A percentile compares a stretch with the other conserved stretches of the same genome.
These are phyloP conservation scores for Chaetomiaceae sp. DNA, from an alignment of 2,329 filamentous ascomycete genomes.

Conservation along the genomic window DNA sequence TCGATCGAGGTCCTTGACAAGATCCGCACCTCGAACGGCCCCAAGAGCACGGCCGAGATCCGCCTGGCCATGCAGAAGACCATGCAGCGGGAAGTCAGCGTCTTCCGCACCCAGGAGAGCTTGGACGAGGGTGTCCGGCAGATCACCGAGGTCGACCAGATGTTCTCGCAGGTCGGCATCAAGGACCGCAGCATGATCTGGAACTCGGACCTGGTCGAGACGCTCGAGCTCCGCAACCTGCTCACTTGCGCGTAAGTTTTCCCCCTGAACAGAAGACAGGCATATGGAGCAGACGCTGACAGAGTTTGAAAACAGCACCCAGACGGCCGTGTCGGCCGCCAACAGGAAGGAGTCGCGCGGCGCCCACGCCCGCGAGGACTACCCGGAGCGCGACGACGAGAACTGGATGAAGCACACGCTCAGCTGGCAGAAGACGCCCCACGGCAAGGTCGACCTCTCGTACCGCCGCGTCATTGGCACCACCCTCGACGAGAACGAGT, in stretches of 20 bases:
- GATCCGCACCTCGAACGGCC: constrained; percentile 75
- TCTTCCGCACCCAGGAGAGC: constrained; percentile 92
- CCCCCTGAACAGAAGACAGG: not conserved
- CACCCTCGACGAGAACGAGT: constrained; percentile 92
- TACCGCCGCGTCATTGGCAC: constrained; percentile 79
- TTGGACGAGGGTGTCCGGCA: constrained; percentile 89
- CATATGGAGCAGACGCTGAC: constrained; percentile 18
- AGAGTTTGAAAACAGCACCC: constrained; percentile 51
- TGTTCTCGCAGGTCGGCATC: constrained; percentile 79
- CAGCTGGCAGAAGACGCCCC: constrained; percentile 89
- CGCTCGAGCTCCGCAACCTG: constrained; percentile 89
- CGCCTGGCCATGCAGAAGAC: constrained; percentile 93
- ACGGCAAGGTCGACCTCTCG: constrained; percentile 77
- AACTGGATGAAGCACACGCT: constrained; percentile 99
- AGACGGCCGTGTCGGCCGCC: constrained; percentile 86
- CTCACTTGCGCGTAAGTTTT: constrained; percentile 86
- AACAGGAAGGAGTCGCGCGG: constrained; percentile 97
- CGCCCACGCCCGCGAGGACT: constrained; percentile 96
- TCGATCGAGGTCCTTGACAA: constrained; percentile 83
- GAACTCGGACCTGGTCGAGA: constrained; percentile 97
- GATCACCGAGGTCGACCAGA: constrained; percentile 78
- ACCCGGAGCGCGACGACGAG: constrained; percentile 87
- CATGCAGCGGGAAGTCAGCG: constrained; percentile 95
- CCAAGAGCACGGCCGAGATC: constrained; percentile 84
- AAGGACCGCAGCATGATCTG: constrained; percentile 99